phyloP scores from a whole-genome alignment of 805 yeast genomes.

The Kodamaea jinghongensis region DNA sequence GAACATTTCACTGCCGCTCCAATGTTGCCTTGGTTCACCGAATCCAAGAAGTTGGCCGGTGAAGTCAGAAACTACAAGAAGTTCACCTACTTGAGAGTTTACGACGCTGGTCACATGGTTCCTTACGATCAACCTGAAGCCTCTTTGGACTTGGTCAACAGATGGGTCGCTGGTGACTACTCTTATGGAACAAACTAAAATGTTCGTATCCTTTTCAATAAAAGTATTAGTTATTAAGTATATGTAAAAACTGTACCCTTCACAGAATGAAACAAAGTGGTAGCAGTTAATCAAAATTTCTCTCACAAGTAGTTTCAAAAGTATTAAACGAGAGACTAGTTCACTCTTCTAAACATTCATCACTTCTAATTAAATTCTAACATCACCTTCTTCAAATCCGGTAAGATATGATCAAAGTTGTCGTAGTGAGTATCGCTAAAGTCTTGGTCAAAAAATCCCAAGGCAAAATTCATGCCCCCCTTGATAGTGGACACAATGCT shows the following conservation, averaged over 20 bases:
- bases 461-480: slow-evolving; percentile 36
- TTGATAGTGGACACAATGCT: slow-evolving; percentile 26
- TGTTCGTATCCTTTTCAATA: neutral
- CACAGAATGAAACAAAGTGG: neutral
- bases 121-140: slow-evolving; percentile 84
- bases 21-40: slow-evolving; percentile 19
- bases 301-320: neutral
- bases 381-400: slow-evolving; percentile 11
- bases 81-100: slow-evolving; percentile 80
- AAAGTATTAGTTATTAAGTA: no score
- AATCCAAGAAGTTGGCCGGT: slow-evolving; percentile 46
- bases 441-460: slow-evolving; percentile 27
- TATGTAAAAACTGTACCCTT: no score
- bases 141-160: slow-evolving; percentile 76
- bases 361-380: no score
- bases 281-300: no score
- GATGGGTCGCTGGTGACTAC: slow-evolving; percentile 77
- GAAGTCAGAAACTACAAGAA: slow-evolving; percentile 68
- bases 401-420: slow-evolving; percentile 24
- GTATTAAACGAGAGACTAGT: neutral
- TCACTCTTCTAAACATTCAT: slow-evolving; percentile 17
- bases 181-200: slow-evolving; percentile 5
- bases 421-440: slow-evolving; percentile 23
- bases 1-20: slow-evolving; percentile 16
- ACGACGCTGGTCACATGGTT: slow-evolving; percentile 95